Conservation (phyloP, 208 protist species). For the Acanthamoeba sp. region DNA sequence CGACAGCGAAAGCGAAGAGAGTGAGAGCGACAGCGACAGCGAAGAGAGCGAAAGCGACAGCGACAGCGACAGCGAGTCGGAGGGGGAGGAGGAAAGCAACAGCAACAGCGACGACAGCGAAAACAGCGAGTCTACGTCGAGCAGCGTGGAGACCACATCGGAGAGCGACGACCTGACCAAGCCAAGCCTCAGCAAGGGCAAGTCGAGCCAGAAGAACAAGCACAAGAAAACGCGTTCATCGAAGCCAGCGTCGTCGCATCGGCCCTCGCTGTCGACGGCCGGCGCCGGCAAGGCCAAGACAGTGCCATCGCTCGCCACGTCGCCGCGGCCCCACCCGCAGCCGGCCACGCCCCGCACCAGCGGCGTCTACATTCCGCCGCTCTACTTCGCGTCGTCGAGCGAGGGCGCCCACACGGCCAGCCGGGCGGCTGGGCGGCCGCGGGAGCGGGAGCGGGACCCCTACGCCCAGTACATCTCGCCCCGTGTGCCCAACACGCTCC, state of each 20-base stretch:
- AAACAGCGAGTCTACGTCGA: neutral
- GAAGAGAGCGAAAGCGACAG: neutral
- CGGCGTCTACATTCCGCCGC: neutral
- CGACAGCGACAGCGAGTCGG: neutral
- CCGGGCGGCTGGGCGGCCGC: neutral
- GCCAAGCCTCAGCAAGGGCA: too few species aligned
- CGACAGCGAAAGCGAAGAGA: neutral
- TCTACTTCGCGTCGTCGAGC: neutral
- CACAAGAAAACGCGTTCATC: too few species aligned
- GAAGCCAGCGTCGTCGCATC: too few species aligned
- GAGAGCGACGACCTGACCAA: neutral
- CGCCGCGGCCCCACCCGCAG: neutral
- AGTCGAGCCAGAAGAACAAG: too few species aligned
- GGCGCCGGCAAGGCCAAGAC: too few species aligned
- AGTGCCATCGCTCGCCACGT: neutral
- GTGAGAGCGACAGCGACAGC: neutral
- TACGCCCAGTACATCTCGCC: conserved; percentile 43
- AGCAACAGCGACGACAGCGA: neutral
- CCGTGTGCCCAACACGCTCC: neutral
- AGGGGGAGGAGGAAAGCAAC: neutral
- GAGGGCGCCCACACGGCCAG: too few species aligned
- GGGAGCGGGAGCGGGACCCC: neutral
- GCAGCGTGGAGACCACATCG: neutral
- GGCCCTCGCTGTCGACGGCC: too few species aligned
- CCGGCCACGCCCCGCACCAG: neutral